A percentile compares a stretch with the other conserved stretches of the same genome.
phyloP scores from a whole-genome alignment of 441 rosid genomes.

The Kokia cookei region DNA sequence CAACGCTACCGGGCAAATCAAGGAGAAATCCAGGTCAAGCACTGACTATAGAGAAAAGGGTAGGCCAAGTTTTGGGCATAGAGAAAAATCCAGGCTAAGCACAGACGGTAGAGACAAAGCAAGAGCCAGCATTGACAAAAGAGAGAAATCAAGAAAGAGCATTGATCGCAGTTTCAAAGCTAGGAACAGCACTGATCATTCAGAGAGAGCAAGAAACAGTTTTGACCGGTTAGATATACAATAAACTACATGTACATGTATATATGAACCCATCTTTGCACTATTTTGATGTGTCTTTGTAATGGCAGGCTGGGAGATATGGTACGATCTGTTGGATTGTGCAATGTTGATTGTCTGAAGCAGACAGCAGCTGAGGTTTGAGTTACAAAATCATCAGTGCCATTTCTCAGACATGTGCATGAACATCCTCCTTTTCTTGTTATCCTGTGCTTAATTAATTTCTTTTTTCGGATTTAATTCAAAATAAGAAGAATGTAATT shows the following conservation, averaged over 20 bases:
- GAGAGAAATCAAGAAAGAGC: constrained; percentile 39
- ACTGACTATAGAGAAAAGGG: constrained; percentile 17
- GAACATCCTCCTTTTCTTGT: neutral
- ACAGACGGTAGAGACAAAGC: constrained; percentile 33
- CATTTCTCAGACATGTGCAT: neutral
- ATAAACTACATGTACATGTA: neutral
- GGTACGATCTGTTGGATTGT: constrained; percentile 61
- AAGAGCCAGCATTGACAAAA: constrained; percentile 45
- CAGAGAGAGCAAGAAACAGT: constrained; percentile 51
- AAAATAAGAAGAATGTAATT: constrained; percentile 1
- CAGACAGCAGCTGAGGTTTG: constrained; percentile 41
- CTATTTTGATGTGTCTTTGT: neutral
- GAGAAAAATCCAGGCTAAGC: constrained; percentile 23
- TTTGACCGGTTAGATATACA: constrained; percentile 40
- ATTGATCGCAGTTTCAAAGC: constrained; percentile 31
- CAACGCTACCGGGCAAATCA: neutral
- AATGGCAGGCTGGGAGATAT: constrained; percentile 56
- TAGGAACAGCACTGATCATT: constrained; percentile 44
- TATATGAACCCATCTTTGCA: neutral
- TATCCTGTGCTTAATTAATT: neutral
- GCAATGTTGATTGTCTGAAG: constrained; percentile 56
- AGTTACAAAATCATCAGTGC: neutral
- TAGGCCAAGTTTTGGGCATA: constrained; percentile 23
- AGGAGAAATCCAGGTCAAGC: constrained; percentile 20
- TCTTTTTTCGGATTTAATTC: neutral